Base-by-base conservation (phyloP, 2,329 filamentous ascomycete species). In the Pseudocercospora eumusae region DNA sequence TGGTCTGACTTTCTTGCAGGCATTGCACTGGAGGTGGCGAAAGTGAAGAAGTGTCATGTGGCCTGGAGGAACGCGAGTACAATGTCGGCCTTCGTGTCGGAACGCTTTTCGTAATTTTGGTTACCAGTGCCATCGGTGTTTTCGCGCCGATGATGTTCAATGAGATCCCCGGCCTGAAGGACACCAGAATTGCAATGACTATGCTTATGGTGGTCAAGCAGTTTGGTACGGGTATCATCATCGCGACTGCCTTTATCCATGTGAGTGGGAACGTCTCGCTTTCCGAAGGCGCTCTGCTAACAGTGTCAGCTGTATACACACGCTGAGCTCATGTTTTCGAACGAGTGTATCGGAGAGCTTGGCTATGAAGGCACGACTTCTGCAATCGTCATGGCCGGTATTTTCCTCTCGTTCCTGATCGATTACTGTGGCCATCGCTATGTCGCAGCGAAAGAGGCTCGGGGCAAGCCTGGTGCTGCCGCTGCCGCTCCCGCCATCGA, bases 191-290 rank as follows among this genome's bases (percentile, higher is more conserved):
- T 36, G 77, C 78, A 28, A 75, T 75, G 25, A 73, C 83, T 5
- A 69, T 84, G 10, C 86, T 91, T 68, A 83, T 85, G 3, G 72
- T 88, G 4, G 77, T 92, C 60, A 90, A 91, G 75, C 89, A 82
- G 59, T 90, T 91, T 66, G 88, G 88, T 2, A 90, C 88, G 0
- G 88, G 88, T 11, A 84, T 91, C 66, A 86, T 91, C 73, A 83
- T 91, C 44, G 85, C 88, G 0, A 91, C 88, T 0, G 88, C 87
- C 0, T 88, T 91, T 66, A 78, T 91, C 15, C 87, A 89, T 69
- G 84, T 87, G 71, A 71, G 81, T 76, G 1, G 2, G 9, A 15
- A 56, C n/a, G 20, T 10, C 33, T 42, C 42, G 53, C 20, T 11
- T n/a, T 18, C 13, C 3, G 28, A 27, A 11, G 31, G 18, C 10